Evolutionary conservation across 169 alveolate species (phyloP).

Genomic region (Plasmodium vivax): DNA sequence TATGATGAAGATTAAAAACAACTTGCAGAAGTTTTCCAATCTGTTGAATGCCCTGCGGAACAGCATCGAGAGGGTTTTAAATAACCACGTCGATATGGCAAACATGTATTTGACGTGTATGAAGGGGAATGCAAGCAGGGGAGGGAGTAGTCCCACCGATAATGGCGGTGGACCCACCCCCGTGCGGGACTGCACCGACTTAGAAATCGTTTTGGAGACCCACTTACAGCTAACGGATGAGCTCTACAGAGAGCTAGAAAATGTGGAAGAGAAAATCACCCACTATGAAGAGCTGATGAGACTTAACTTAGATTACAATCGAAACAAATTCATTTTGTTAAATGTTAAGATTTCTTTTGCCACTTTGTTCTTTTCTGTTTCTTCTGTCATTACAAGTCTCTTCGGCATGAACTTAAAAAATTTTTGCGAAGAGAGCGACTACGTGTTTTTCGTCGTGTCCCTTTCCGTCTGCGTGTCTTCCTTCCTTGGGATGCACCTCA

Average conservation of each 20-base stretch:
- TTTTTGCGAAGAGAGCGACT: conserved; percentile 44
- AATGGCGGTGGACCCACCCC: background rate
- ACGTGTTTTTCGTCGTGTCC: conserved; percentile 34
- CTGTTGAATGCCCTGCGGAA: conserved; percentile 53
- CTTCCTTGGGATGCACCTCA: conserved; percentile 19
- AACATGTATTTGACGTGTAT: conserved; percentile 49
- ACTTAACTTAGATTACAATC: conserved; percentile 51
- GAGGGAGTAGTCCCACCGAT: background rate
- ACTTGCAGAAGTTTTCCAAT: conserved; percentile 46
- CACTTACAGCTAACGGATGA: conserved; percentile 69
- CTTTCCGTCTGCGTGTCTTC: conserved; percentile 25
- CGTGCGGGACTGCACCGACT: conserved; percentile 22
- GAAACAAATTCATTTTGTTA: conserved; percentile 56
- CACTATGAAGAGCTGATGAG: conserved; percentile 71
- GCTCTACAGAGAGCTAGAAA: conserved; percentile 44
- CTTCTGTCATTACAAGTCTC: conserved; percentile 49
- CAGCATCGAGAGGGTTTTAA: conserved; percentile 36
- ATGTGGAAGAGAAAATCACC: conserved; percentile 59
- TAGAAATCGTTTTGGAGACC: conserved; percentile 56
- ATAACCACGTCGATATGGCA: conserved; percentile 31
- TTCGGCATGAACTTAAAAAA: conserved; percentile 64
- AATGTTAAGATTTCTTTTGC: conserved; percentile 60
- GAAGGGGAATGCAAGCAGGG: background rate
- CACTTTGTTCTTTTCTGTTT: conserved; percentile 37
- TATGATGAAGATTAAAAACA: conserved; percentile 63